These are phyloP conservation scores for Rhizoclosmatium sp. DNA, from an alignment of 192 early-diverging fungal genomes.

Conservation along the genomic window DNA sequence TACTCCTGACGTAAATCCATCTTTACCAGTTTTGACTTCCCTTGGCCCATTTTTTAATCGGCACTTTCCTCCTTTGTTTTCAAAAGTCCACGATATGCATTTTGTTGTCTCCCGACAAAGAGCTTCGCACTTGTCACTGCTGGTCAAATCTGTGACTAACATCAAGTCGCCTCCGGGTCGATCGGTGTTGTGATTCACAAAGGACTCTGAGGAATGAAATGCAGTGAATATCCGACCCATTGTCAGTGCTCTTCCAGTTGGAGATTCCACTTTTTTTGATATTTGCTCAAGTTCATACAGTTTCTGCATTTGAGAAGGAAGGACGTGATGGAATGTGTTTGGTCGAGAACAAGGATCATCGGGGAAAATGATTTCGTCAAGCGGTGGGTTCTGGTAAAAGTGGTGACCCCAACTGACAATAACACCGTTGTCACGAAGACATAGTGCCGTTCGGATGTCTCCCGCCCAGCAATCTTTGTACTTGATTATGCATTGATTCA, in stretches of 20 bases:
- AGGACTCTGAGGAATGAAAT: no score
- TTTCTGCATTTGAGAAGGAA: slow-evolving; percentile 9
- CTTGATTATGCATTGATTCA: slow-evolving; percentile 38
- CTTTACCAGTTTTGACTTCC: no score
- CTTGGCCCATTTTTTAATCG: no score
- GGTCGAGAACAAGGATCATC: slow-evolving; percentile 51
- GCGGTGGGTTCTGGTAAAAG: slow-evolving; percentile 33
- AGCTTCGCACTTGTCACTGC: no score
- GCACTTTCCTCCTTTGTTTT: no score
- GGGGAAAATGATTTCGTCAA: slow-evolving; percentile 7
- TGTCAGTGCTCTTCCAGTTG: neutral
- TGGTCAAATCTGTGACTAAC: no score
- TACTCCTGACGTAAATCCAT: neutral
- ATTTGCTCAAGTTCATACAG: neutral
- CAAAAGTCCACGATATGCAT: no score
- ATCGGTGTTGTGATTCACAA: no score
- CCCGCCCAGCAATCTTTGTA: slow-evolving; percentile 49
- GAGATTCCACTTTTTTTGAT: neutral
- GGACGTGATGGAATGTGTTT: slow-evolving; percentile 47
- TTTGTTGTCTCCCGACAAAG: no score
- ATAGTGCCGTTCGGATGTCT: slow-evolving; percentile 49
- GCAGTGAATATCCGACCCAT: neutral
- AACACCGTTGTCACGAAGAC: slow-evolving; percentile 47
- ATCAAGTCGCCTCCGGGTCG: no score
- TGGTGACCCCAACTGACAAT: slow-evolving; percentile 11